Base-by-base conservation (phyloP, 805 yeast genomes). In the Saturnispora besseyi region DNA sequence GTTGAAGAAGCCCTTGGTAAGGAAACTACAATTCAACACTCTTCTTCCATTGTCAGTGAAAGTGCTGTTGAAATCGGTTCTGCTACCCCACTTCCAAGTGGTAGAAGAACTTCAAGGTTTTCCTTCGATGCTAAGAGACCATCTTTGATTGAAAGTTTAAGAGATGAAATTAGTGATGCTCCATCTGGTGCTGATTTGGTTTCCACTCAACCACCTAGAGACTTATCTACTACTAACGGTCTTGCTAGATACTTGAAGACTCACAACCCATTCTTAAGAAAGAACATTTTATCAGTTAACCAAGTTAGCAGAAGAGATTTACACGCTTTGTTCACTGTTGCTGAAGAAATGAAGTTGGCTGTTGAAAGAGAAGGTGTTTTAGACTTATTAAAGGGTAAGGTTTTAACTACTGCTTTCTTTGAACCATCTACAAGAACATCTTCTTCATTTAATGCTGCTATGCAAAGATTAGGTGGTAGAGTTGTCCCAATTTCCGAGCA, bases 391-490 rank as follows among this genome's bases (percentile, higher is more conserved):
- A 79, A 83, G 67, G 96, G 98, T 53, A 82, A 95, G 62, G 81
- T 93, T 50, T 75, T 93, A 62, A 87, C 96, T 44, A 95, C 98
- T 10, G 83, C 93, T 75, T 93, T 93, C 75, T 93, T 89, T 69
- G 99, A 93, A 74, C 99, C 99, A 59, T 88, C 96, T 5, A 95
- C 99, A 37, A 81, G 99, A 72, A 93, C 99, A 32, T 81, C 95
- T 18, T 82, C 97, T 22, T 93, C 98, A 1, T 95, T 95, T 66
- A 96, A 93, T 67, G 96, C 96, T 60, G 99, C 99, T 53, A 93
- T 93, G 99, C 98, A 93, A 76, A 86, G 99, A 73, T 77, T 93
- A 61, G 99, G 99, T 68, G 99, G 99, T 65, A 81, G 96, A 70
- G 96, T 89, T 59, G 86, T 95, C 58, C 78, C 95, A 49, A 85